A percentile compares a stretch with the other conserved stretches of the same genome.
Evolutionary conservation across 2,329 filamentous ascomycete species (phyloP).

Genomic region (Alternaria ventricosa): DNA sequence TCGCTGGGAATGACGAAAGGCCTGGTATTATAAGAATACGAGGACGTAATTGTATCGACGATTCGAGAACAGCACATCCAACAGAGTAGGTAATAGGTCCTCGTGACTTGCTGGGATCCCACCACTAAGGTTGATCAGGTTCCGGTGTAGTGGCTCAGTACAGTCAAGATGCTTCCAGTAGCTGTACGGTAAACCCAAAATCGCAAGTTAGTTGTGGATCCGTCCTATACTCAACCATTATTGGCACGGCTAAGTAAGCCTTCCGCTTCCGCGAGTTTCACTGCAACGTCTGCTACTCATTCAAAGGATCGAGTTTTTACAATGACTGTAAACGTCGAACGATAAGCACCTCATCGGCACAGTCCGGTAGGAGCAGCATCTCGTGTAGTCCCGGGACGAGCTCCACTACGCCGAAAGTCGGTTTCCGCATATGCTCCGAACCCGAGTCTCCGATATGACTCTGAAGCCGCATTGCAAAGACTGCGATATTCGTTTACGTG

Average conservation of each 20-base stretch:
- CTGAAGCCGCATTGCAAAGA: conserved; percentile 15
- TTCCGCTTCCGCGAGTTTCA: conserved; percentile 25
- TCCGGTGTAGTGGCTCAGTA: conserved; percentile 18
- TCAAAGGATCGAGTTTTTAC: conserved; percentile 6
- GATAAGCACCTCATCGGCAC: conserved; percentile 34
- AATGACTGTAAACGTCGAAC: conserved; percentile 25
- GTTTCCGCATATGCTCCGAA: conserved; percentile 29
- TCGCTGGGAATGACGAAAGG: conserved; percentile 2
- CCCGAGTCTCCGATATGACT: conserved; percentile 3
- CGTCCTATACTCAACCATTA: conserved; percentile 6
- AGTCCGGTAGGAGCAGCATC: conserved; percentile 22
- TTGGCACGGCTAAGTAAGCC: conserved; percentile 12
- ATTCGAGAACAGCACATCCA: conserved; percentile 25
- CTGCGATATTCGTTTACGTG: not conserved
- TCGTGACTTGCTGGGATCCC: conserved; percentile 20
- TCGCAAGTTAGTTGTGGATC: conserved; percentile 29
- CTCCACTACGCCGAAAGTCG: conserved; percentile 12
- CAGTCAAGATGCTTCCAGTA: conserved; percentile 26
- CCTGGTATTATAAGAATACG: conserved; percentile 17
- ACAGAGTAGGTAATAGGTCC: conserved; percentile 23
- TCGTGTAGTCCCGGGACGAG: conserved; percentile 18
- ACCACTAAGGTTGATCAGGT: conserved; percentile 27
- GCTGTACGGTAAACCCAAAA: conserved; percentile 29
- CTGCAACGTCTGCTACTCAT: conserved; percentile 11
- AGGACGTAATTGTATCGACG: conserved; percentile 31